Evolutionary conservation across 1,284 basidiomycete species (phyloP).

Genomic region (Coriolopsis trogii): DNA sequence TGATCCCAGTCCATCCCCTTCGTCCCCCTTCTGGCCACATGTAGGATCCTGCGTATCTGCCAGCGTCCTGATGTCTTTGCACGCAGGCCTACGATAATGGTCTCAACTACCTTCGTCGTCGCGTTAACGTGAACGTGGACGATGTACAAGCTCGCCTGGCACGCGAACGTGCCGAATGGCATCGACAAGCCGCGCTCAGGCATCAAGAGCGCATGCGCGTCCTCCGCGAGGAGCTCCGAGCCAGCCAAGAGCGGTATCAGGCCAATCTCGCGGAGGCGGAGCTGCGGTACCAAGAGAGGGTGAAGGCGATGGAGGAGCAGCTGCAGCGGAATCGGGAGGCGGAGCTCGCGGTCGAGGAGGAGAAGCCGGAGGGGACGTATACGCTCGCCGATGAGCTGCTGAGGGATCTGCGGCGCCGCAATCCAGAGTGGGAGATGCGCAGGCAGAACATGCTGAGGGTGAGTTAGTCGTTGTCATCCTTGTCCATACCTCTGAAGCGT

Average conservation of each 20-base stretch:
- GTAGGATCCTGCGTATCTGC: not conserved
- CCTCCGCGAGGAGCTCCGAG: conserved; percentile 37
- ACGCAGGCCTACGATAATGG: conserved; percentile 52
- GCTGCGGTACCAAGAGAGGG: conserved; percentile 29
- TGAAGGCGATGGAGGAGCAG: conserved; percentile 30
- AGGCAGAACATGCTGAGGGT: conserved; percentile 46
- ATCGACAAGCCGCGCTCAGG: conserved; percentile 49
- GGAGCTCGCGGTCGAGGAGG: conserved; percentile 23
- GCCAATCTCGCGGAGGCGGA: conserved; percentile 28
- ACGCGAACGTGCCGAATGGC: conserved; percentile 65
- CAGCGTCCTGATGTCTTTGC: not conserved
- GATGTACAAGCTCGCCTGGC: conserved; percentile 49
- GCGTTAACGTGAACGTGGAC: conserved; percentile 19
- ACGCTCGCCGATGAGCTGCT: conserved; percentile 34
- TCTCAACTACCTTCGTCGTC: conserved; percentile 29
- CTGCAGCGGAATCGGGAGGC: conserved; percentile 23
- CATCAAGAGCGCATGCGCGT: conserved; percentile 47
- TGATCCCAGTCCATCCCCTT: not conserved
- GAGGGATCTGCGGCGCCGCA: conserved; percentile 50
- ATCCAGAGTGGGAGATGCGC: conserved; percentile 67
- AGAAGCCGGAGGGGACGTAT: conserved; percentile 23
- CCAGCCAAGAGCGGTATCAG: conserved; percentile 29
- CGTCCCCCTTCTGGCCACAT: not conserved
- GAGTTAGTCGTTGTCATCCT: conserved; percentile 6
- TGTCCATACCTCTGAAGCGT: no score